Evolutionary conservation across 1,284 basidiomycete species (phyloP), one percentile per base, ranked within the genome.

Genomic region (Ganoderma lucidum): DNA sequence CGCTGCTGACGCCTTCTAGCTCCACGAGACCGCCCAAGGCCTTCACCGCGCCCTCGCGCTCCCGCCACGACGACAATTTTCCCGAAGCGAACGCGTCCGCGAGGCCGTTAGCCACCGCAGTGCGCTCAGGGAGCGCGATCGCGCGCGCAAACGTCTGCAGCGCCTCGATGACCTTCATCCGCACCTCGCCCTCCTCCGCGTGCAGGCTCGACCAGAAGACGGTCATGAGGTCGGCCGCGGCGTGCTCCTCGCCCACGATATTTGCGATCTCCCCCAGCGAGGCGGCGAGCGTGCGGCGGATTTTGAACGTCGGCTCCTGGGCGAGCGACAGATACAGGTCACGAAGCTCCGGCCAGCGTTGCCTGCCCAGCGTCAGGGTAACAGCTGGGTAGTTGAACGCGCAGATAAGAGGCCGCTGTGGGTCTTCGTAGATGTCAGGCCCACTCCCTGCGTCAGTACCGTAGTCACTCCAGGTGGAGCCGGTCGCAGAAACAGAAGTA

Each of bases 321-420:
- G 90, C 86, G 60, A 98, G 85, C 9, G 87, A 83, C 30, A 86
- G 78, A 81, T 98, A 96, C 55, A 90, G 82, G 6, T 86, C 84
- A 37, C 92, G 89, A 15, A 99, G 82, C 70, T 92, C 87, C n/a
- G 79, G 76, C 97, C 97, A 99, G 58, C 93, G 87, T 2, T 81
- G 80, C 6, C 84, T 81, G 6, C 97, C 97, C 19, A 98, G 84
- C 0, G 96, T 96, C 9, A 97, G 85, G 14, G 91, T 90, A 1
- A 99, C 95, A 14, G 97, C 97, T 23, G 97, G 97, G 76, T 95
- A 93, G 80, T 98, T 99, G 85, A 97, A 99, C 9, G 96, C 96
- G 74, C 95, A 94, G 39, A 98, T 92, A 19, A 97, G 84, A 12
- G 95, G 90, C 55, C 96, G 90, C 66, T 94, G 90, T 0, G 90